Evolutionary conservation across 768 basidiomycete genomes (phyloP).

Genomic region (Epithele typhae): DNA sequence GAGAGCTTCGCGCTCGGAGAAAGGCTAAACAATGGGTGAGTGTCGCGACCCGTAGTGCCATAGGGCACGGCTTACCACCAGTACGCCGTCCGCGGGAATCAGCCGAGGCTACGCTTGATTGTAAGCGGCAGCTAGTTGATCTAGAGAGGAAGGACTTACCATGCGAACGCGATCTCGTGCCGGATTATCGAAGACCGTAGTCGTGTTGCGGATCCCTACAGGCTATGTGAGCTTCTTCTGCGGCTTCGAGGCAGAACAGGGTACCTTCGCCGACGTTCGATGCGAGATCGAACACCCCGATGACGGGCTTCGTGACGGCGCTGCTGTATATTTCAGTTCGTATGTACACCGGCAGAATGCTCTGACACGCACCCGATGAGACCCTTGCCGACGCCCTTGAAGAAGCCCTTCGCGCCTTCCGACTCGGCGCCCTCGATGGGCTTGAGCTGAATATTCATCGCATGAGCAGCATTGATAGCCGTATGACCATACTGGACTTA

Average conservation of each 20-base stretch:
- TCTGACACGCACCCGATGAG: conserved; percentile 69
- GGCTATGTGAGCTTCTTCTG: too few species aligned
- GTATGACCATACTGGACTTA: too few species aligned
- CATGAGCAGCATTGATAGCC: too few species aligned
- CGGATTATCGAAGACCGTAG: conserved; percentile 93
- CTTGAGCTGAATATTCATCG: conserved; percentile 67
- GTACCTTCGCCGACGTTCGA: conserved; percentile 90
- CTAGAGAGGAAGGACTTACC: conserved; percentile 36
- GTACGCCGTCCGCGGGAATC: conserved; percentile 80
- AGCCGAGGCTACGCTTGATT: conserved; percentile 62
- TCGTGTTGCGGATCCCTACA: conserved; percentile 93
- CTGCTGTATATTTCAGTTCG: conserved; percentile 33
- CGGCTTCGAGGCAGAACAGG: background rate
- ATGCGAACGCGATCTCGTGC: conserved; percentile 83
- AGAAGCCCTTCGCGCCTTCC: conserved; percentile 93
- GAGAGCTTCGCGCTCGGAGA: conserved; percentile 82
- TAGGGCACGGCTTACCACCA: conserved; percentile 54
- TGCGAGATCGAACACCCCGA: conserved; percentile 94
- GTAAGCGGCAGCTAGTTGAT: too few species aligned
- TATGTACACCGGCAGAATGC: conserved; percentile 3
- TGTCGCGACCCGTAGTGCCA: background rate
- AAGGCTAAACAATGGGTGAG: conserved; percentile 52
- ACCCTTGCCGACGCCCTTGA: conserved; percentile 97
- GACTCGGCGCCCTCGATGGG: conserved; percentile 95
- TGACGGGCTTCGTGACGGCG: conserved; percentile 92